Base-by-base conservation (phyloP, 805 yeast species). In the Zygotorulaspora chibaensis region DNA sequence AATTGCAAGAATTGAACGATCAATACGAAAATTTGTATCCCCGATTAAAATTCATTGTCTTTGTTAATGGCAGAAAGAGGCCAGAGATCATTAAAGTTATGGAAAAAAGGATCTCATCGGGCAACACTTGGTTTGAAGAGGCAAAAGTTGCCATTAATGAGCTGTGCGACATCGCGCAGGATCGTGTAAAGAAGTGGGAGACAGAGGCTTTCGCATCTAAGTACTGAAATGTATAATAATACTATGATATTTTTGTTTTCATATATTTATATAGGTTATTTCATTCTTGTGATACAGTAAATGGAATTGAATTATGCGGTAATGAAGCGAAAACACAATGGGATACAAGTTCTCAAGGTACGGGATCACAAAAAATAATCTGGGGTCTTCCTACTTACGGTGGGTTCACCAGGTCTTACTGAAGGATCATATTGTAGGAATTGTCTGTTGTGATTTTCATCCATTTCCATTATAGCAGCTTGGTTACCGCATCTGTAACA, bases 381-480 rank as follows among this genome's bases (percentile, higher is more conserved):
- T 11, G 99, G 98, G 8, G 97, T 90, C 67, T 91, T 89, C 69
- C 98, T 81, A 36, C 95, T 87, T 33, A 90, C 98, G 8, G 96
- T 87, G 47, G 99, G 98, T 72, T 91, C 99, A 48, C 96, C 96
- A 11, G 97, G 96, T 71, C 99, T 82, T 50, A 93, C 89, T 43
- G 90, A 83, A 40, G 98, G 98, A 66, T 91, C 98, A 68, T 91
- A 91, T 69, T 91, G 97, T 69, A 91, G 72, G 67, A 89, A 88
- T 66, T 83, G 95, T 77, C 87, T 83, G 67, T 86, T 83, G 68
- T 87, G 91, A 65, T 83, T 84, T 68, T 90, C 97, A 67, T 90
- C 96, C 51, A 90, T 96, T 71, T 90, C 96, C 97, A 90, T 90
- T 57, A 90, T 87, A 31, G 96, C 96, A 36, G 97, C 97, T 73